Conservation (phyloP, 257 asterid species). For the Nicotiana obtusifolia region DNA sequence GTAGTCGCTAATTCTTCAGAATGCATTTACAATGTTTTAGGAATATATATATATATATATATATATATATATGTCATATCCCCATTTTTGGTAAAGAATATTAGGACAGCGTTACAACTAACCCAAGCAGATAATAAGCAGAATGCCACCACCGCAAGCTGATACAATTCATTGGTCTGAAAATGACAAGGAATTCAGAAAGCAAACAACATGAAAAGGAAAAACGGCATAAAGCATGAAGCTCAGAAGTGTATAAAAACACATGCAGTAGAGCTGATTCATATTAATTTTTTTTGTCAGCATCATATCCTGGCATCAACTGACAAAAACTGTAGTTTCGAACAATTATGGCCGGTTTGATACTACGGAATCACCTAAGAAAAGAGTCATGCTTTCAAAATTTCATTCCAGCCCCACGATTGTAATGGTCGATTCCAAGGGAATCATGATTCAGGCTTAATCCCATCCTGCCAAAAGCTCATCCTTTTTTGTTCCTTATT, state of each 20-base stretch:
- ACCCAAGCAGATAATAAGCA: slow-evolving; percentile 97
- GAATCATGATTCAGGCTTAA: neutral
- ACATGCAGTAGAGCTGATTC: slow-evolving; percentile 4
- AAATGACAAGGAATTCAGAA: slow-evolving; percentile 28
- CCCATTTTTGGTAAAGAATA: neutral
- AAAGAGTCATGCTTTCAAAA: neutral
- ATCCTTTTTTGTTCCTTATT: neutral
- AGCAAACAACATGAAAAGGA: slow-evolving; percentile 6
- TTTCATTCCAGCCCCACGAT: neutral
- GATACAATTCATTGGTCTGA: slow-evolving; percentile 90
- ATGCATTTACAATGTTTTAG: neutral
- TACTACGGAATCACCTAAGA: neutral
- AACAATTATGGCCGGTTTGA: neutral
- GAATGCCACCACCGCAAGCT: slow-evolving; percentile 93
- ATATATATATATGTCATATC: neutral
- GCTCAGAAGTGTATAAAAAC: neutral
- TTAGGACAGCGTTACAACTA: slow-evolving; percentile 22
- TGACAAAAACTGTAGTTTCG: neutral
- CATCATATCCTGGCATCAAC: slow-evolving; percentile 1
- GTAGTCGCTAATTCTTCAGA: neutral
- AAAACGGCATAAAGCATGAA: neutral
- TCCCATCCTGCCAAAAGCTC: neutral
- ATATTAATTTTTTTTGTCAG: neutral
- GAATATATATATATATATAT: neutral
- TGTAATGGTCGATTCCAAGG: neutral